phyloP scores from a whole-genome alignment of 495 filamentous ascomycete species.

The Neurospora sp. region DNA sequence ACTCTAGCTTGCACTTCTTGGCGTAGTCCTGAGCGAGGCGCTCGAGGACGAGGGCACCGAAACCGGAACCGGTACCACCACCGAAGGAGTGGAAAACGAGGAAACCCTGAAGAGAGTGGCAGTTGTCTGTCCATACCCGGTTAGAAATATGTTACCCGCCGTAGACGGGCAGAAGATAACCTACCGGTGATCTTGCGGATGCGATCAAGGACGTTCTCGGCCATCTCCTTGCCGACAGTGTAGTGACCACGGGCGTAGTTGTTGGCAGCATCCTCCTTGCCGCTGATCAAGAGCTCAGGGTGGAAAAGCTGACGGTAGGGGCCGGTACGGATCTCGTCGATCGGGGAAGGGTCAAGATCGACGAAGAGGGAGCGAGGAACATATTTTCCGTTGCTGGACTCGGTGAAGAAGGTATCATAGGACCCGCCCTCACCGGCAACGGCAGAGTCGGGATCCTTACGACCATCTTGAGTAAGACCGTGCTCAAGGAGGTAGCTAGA shows the following conservation, averaged over 20 bases:
- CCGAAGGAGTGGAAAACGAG: conserved; percentile 92
- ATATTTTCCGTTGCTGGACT: conserved; percentile 79
- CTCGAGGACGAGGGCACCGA: conserved; percentile 79
- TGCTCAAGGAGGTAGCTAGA: conserved; percentile 83
- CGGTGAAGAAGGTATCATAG: conserved; percentile 86
- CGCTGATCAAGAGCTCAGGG: conserved; percentile 77
- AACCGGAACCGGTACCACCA: conserved; percentile 85
- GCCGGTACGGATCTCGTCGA: conserved; percentile 85
- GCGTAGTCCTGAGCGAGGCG: conserved; percentile 81
- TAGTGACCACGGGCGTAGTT: conserved; percentile 95
- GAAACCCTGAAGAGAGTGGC: conserved; percentile 82
- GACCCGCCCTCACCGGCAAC: conserved; percentile 57
- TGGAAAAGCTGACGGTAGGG: conserved; percentile 79
- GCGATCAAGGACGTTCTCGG: conserved; percentile 73
- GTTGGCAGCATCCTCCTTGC: conserved; percentile 91
- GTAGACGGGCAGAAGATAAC: background rate
- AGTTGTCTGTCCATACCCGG: conserved; percentile 60
- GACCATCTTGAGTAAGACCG: conserved; percentile 70
- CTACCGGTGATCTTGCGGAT: conserved; percentile 75
- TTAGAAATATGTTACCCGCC: conserved; percentile 9
- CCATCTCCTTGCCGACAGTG: conserved; percentile 85
- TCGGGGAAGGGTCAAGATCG: conserved; percentile 81
- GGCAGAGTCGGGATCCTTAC: conserved; percentile 51
- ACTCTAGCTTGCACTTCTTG: conserved; percentile 89
- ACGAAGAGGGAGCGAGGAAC: conserved; percentile 86